Evolutionary conservation across 768 basidiomycete genomes (phyloP), one percentile per base, ranked within the genome.

Genomic region (Tulasnella sp.): DNA sequence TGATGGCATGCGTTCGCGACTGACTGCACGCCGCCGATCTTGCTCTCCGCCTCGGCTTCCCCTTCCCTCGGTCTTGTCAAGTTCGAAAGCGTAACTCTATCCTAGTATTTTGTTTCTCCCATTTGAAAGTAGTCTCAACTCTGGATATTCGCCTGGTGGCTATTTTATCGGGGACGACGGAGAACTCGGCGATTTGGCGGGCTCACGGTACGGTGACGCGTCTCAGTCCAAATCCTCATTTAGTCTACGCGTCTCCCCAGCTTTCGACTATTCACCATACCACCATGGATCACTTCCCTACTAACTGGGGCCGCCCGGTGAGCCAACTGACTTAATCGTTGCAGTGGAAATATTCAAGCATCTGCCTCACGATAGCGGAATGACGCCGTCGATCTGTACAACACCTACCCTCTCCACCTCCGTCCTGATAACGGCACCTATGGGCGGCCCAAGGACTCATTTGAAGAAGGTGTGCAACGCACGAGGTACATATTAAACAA

Each of bases 281-380:
- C 20, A 22, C 82, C 85, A 94, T 95, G 94, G 93, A 95, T 85
- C 94, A 95, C 85, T 93, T 93, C 86, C 93, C 94, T 46, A 91
- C 91, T 46, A 93, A 92, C 88, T 95, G 94, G 94, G 94, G 94
- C 48, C 89, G 92, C 72, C 93, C 93, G 74, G 93, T 93, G 85
- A 83, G 93, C 86, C 18, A 78, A 3, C 14, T 7, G 3, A 75
- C 37, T 22, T 16, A 58, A 54, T 46, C 64, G 9, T 73, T 0
- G 18, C 14, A 20, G 41, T 74, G 28, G 40, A 41, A 24, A 46
- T 75, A 24, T 72, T 73, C 42, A 78, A 77, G 34, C 20, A 4
- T 22, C 28, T 37, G 31, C 28, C 40, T 50, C 18, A 2, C 42
- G 40, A 72, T 42, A 95, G 94, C 88, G 93, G 84, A 91, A 93